These are phyloP conservation scores for Hibiscus mutabilis DNA, from an alignment of 345 rosid genomes.

Conservation along the genomic window DNA sequence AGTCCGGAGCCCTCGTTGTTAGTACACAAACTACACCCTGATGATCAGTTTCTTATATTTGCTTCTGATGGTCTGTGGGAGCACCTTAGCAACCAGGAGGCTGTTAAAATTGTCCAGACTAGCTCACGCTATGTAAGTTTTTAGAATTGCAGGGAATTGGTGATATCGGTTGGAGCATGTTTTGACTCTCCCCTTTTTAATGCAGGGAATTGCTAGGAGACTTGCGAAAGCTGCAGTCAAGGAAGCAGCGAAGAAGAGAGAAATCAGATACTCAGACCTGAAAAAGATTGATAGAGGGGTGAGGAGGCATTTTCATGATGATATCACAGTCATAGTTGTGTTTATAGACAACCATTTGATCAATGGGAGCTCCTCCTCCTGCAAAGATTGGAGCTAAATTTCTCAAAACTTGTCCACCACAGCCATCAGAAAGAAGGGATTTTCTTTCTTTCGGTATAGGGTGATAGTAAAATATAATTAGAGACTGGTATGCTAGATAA, in stretches of 20 bases:
- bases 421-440: background rate
- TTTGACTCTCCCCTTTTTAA: background rate
- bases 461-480: background rate
- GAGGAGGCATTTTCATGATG: slow-evolving; percentile 77
- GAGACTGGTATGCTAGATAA: background rate
- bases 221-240: slow-evolving; percentile 52
- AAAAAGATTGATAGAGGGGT: slow-evolving; percentile 54
- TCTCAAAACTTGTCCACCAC: background rate
- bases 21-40: slow-evolving; percentile 41
- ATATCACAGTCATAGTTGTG: slow-evolving; percentile 49
- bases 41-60: slow-evolving; percentile 66
- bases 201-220: slow-evolving; percentile 68
- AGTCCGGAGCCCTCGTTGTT: slow-evolving; percentile 55
- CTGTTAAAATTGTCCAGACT: slow-evolving; percentile 47
- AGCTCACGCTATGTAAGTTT: slow-evolving; percentile 48
- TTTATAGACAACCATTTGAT: slow-evolving; percentile 29
- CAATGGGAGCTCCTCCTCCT: slow-evolving; percentile 7
- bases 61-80: slow-evolving; percentile 96
- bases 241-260: slow-evolving; percentile 80
- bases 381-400: background rate
- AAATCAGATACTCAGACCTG: slow-evolving; percentile 71
- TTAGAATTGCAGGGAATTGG: background rate
- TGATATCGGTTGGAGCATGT: background rate
- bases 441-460: background rate
- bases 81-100: slow-evolving; percentile 66